phyloP scores from a whole-genome alignment of 2,329 filamentous ascomycete species.

The Fusarium euwallaceae region DNA sequence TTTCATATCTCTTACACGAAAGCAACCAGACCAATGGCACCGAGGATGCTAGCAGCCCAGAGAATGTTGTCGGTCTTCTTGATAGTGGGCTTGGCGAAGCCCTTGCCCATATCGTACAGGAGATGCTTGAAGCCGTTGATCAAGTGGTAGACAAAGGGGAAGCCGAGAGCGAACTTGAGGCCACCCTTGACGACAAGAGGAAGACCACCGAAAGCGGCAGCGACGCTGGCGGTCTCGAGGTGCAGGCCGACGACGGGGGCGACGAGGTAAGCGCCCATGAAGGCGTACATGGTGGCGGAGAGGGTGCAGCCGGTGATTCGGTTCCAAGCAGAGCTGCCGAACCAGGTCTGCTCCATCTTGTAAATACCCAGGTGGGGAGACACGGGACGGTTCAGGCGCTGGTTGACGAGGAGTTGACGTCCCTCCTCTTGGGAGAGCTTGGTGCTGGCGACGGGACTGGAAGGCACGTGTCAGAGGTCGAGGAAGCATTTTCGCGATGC shows the following conservation, averaged over 20 bases:
- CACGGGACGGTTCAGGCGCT: conserved; percentile 85
- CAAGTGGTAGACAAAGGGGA: conserved; percentile 71
- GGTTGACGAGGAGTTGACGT: conserved; percentile 78
- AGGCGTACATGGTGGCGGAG: conserved; percentile 82
- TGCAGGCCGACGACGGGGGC: conserved; percentile 79
- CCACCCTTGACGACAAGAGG: conserved; percentile 71
- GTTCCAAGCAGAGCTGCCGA: conserved; percentile 78
- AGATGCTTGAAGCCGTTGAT: conserved; percentile 69
- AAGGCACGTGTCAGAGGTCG: conserved; percentile 18
- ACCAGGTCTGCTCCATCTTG: conserved; percentile 87
- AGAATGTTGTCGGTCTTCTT: conserved; percentile 61
- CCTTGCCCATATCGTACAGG: conserved; percentile 64
- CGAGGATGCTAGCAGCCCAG: conserved; percentile 61
- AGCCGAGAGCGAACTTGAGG: conserved; percentile 68
- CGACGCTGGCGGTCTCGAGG: conserved; percentile 70
- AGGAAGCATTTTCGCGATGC: background rate
- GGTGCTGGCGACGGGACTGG: conserved; percentile 60
- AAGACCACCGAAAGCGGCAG: conserved; percentile 70
- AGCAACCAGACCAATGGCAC: conserved; percentile 62
- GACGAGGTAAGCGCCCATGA: conserved; percentile 83
- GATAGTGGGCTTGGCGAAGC: conserved; percentile 64
- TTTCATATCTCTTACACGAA: conserved; percentile 55
- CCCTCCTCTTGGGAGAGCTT: conserved; percentile 67
- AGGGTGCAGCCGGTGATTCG: conserved; percentile 85
- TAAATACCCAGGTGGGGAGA: conserved; percentile 90